A percentile compares a stretch with the other conserved stretches of the same genome.
These are phyloP conservation scores for Arthroderma sp. DNA, from an alignment of 2,329 filamentous ascomycete species.

Conservation along the genomic window DNA sequence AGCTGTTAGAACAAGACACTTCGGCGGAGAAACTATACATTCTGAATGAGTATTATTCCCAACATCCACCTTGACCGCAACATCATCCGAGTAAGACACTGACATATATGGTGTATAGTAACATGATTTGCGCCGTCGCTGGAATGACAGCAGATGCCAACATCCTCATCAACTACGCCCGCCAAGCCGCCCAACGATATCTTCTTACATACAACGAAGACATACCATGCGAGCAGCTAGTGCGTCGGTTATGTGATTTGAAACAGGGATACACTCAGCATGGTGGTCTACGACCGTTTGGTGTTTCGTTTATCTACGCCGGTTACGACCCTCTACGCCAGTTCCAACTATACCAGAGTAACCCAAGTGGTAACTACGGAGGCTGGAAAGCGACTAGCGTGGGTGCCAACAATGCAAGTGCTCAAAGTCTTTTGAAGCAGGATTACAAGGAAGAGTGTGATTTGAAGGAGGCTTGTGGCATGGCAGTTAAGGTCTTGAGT, in stretches of 20 bases:
- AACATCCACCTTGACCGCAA: neutral
- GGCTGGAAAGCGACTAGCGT: constrained; percentile 99
- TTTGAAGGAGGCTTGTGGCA: constrained; percentile 86
- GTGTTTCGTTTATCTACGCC: constrained; percentile 98
- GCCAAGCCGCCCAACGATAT: constrained; percentile 91
- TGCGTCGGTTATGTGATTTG: constrained; percentile 87
- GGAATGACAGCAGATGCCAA: constrained; percentile 99
- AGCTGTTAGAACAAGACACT: constrained; percentile 97
- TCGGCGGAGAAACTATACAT: constrained; percentile 99
- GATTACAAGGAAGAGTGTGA: constrained; percentile 99
- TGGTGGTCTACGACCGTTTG: constrained; percentile 92
- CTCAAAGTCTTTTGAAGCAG: constrained; percentile 93
- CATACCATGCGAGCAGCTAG: constrained; percentile 97
- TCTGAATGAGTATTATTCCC: constrained; percentile 67
- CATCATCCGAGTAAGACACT: too few species aligned
- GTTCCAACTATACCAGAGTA: constrained; percentile 98
- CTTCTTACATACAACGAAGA: constrained; percentile 99
- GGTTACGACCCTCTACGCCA: constrained; percentile 91
- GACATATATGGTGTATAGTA: constrained; percentile 42
- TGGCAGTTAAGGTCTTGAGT: constrained; percentile 97
- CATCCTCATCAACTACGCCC: constrained; percentile 99
- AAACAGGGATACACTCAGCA: constrained; percentile 99
- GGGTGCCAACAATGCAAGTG: constrained; percentile 94
- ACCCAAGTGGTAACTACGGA: constrained; percentile 96
- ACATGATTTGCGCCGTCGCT: constrained; percentile 99